These are phyloP conservation scores for Blastobotrys parvus DNA, from an alignment of 805 yeast species.

Conservation along the genomic window DNA sequence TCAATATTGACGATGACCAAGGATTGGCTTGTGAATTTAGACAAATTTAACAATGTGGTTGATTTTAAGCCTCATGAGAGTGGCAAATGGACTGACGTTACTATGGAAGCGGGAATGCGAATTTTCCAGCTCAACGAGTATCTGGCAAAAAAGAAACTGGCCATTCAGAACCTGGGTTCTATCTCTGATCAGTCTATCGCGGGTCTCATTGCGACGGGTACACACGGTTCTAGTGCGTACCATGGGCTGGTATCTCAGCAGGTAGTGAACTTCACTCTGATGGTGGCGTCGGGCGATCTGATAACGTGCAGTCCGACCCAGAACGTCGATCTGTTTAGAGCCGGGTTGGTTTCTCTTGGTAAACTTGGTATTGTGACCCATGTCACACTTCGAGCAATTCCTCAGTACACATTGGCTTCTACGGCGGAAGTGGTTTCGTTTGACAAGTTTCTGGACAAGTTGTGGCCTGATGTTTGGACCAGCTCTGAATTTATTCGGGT, in stretches of 20 bases:
- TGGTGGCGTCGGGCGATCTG: conserved; percentile 68
- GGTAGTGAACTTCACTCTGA: conserved; percentile 65
- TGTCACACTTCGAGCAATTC: conserved; percentile 78
- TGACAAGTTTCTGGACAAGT: conserved; percentile 52
- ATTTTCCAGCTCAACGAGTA: conserved; percentile 63
- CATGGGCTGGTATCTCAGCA: conserved; percentile 90
- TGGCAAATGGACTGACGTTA: conserved; percentile 55
- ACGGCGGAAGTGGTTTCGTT: conserved; percentile 75
- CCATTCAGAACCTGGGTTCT: conserved; percentile 87
- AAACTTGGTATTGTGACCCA: conserved; percentile 83
- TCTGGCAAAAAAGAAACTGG: conserved; percentile 56
- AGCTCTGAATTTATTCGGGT: conserved; percentile 84
- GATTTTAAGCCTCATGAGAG: conserved; percentile 12
- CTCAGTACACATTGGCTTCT: conserved; percentile 72
- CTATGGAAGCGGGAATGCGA: conserved; percentile 91
- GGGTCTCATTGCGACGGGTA: conserved; percentile 94
- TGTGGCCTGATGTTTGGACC: conserved; percentile 73
- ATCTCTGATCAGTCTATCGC: conserved; percentile 90
- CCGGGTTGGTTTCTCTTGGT: conserved; percentile 80
- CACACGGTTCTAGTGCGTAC: conserved; percentile 90
- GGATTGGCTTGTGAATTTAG: conserved; percentile 85
- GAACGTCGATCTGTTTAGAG: conserved; percentile 60
- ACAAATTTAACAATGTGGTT: conserved; percentile 55
- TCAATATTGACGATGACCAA: conserved; percentile 79
- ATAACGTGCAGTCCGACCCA: conserved; percentile 59